phyloP scores from a whole-genome alignment of 192 early-diverging fungal species.

The Powellomyces hirtus region DNA sequence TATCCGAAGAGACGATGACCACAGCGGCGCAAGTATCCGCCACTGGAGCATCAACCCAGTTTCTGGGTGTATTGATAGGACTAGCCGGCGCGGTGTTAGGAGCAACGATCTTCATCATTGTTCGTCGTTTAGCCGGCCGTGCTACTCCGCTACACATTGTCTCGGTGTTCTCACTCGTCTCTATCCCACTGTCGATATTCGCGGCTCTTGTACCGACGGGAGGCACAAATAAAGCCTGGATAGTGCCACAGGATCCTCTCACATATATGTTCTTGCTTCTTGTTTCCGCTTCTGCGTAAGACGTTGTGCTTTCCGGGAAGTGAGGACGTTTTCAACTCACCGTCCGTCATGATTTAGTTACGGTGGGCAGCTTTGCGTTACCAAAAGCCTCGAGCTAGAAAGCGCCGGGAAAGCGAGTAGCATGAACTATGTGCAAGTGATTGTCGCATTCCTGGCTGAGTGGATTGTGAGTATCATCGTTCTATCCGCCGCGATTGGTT shows the following conservation, averaged over 20 bases:
- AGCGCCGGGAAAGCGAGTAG: conserved; percentile 21
- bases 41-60: not conserved
- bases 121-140: conserved; percentile 10
- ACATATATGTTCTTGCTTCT: conserved; percentile 19
- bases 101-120: conserved; percentile 18
- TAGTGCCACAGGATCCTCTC: conserved; percentile 18
- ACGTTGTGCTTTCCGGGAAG: no score
- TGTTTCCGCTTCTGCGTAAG: conserved; percentile 4
- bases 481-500: no score
- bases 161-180: conserved; percentile 12
- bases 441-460: conserved; percentile 31
- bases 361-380: conserved; percentile 25
- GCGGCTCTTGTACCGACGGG: conserved; percentile 1
- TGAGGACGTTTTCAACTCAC: no score
- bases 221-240: not conserved
- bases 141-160: conserved; percentile 24
- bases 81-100: conserved; percentile 27
- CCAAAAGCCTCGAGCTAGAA: conserved; percentile 19
- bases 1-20: not conserved
- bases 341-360: conserved; percentile 3
- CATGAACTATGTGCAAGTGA: conserved; percentile 33
- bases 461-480: conserved; percentile 8
- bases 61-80: conserved; percentile 18
- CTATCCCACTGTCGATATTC: conserved; percentile 13
- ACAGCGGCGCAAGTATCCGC: not conserved